Conservation (phyloP, 768 basidiomycete genomes). For the Pleurotus pulmonarius region DNA sequence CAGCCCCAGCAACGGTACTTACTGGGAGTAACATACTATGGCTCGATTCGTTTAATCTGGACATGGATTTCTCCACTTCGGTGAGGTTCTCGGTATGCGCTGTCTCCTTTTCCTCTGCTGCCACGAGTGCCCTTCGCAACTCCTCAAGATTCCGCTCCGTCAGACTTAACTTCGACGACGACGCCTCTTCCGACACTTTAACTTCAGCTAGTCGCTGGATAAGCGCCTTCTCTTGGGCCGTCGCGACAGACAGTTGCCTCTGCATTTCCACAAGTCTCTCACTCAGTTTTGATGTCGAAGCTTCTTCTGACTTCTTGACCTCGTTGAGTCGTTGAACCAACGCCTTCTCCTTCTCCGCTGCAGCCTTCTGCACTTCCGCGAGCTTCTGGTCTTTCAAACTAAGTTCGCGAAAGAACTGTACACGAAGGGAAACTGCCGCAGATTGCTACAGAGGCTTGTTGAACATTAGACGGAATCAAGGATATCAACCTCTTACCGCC, state of each 20-base stretch:
- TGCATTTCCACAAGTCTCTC: background rate
- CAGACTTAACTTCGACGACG: slow-evolving; percentile 13
- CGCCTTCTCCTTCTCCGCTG: no score
- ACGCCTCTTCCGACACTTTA: background rate
- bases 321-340: background rate
- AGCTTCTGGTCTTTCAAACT: no score
- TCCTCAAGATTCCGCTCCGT: slow-evolving; percentile 18
- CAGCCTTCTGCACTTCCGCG: no score
- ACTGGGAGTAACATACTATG: background rate
- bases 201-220: background rate
- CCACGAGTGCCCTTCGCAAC: slow-evolving; percentile 24
- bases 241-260: background rate
- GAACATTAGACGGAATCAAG: no score
- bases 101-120: slow-evolving; percentile 19
- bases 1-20: background rate
- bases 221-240: background rate
- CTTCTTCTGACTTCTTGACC: background rate
- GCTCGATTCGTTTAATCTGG: background rate
- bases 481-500: no score
- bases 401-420: no score
- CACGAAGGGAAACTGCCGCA: no score
- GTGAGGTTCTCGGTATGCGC: slow-evolving; percentile 22
- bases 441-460: no score
- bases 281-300: background rate
- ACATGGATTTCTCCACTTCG: slow-evolving; percentile 7